Evolutionary conservation across 805 yeast species (phyloP).

Genomic region (Kazachstania bromeliacearum): DNA sequence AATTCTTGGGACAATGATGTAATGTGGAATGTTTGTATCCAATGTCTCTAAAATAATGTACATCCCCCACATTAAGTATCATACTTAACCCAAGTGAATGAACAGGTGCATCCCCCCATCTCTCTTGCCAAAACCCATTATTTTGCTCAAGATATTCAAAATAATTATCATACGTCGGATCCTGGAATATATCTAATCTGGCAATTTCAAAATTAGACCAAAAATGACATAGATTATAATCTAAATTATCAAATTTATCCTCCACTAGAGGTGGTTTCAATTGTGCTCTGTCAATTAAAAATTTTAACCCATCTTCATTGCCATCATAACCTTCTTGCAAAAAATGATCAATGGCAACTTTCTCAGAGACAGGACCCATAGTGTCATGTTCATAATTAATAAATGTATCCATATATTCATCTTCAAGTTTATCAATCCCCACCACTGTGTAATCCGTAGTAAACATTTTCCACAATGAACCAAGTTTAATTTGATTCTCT

Average conservation of each 20-base stretch:
- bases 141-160: slow-evolving; percentile 57
- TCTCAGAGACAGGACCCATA: slow-evolving; percentile 21
- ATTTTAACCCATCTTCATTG: slow-evolving; percentile 27
- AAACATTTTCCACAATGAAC: slow-evolving; percentile 65
- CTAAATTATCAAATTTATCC: slow-evolving; percentile 56
- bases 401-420: slow-evolving; percentile 20
- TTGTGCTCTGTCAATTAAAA: slow-evolving; percentile 33
- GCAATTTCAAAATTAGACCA: slow-evolving; percentile 95
- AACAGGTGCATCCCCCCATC: slow-evolving; percentile 98
- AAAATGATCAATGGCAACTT: slow-evolving; percentile 27
- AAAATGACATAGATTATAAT: slow-evolving; percentile 75
- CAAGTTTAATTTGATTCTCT: slow-evolving; percentile 36
- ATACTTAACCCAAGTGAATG: slow-evolving; percentile 82
- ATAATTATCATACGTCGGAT: slow-evolving; percentile 54
- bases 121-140: slow-evolving; percentile 80
- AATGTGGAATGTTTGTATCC: slow-evolving; percentile 79
- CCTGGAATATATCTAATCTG: slow-evolving; percentile 61
- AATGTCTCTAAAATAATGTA: slow-evolving; percentile 87
- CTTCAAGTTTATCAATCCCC: slow-evolving; percentile 25
- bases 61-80: slow-evolving; percentile 54
- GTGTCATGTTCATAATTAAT: slow-evolving; percentile 23
- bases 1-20: slow-evolving; percentile 72
- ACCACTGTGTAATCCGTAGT: slow-evolving; percentile 33
- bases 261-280: slow-evolving; percentile 28
- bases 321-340: slow-evolving; percentile 10